phyloP scores from a whole-genome alignment of 2,329 filamentous ascomycete species.

The Grosmannia serpens region DNA sequence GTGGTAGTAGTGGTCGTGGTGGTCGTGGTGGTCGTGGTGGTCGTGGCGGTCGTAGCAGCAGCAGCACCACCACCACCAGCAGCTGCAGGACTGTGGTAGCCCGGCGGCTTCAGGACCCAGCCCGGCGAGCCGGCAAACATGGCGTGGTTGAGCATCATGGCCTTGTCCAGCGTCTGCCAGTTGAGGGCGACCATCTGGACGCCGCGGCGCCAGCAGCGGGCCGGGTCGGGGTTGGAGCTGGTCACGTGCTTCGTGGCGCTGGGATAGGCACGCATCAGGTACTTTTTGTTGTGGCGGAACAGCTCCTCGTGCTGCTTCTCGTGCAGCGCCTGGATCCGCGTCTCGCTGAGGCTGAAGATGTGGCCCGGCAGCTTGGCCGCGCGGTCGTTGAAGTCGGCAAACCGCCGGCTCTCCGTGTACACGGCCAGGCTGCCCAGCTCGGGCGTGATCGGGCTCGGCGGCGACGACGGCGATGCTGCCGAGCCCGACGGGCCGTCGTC shows the following conservation, averaged over 20 bases:
- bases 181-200: constrained; percentile 98
- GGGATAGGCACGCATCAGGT: constrained; percentile 88
- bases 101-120: constrained; percentile 74
- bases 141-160: constrained; percentile 92
- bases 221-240: constrained; percentile 91
- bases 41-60: no score
- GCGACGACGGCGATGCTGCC: neutral
- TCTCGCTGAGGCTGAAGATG: constrained; percentile 85
- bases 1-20: constrained; percentile 15
- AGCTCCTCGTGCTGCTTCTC: constrained; percentile 59
- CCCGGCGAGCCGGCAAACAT: constrained; percentile 86
- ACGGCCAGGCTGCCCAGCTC: constrained; percentile 64
- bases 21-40: neutral
- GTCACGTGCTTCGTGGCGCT: constrained; percentile 58
- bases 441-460: constrained; percentile 46
- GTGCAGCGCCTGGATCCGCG: constrained; percentile 50
- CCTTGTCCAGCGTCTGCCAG: constrained; percentile 89
- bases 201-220: constrained; percentile 81
- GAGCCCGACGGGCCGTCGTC: constrained; percentile 22
- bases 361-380: constrained; percentile 47
- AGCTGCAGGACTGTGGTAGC: constrained; percentile 34
- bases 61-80: neutral
- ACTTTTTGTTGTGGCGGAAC: constrained; percentile 76
- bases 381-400: constrained; percentile 58
- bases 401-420: constrained; percentile 80